Evolutionary conservation across 768 basidiomycete species (phyloP), one percentile per base, ranked within the genome.

Genomic region (Rhizopogon vesiculosus): DNA sequence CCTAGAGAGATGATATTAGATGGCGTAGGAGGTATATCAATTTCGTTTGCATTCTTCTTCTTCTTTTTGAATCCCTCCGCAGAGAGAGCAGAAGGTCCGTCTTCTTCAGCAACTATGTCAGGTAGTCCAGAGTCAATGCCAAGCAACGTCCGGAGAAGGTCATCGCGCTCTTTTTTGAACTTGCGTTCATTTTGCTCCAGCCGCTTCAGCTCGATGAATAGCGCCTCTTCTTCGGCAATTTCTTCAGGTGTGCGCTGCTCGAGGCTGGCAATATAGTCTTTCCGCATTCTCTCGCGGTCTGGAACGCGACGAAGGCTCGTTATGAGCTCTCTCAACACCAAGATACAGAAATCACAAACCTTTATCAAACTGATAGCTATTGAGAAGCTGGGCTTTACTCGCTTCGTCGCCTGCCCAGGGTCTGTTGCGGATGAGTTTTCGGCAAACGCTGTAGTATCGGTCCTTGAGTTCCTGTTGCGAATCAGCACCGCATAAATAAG

Each of bases 161-260:
- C 91, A 55, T 97, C 93, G 16, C 94, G 78, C 18, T 97, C 93
- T 60, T 83, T 84, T 72, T 88, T 89, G 76, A 94, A 98, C 52
- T 80, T 80, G 33, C 88, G 81, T 67, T 97, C 94, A 57, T 80
- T 91, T 72, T 98, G 96, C 67, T 98, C 95, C 49, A 99, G 79
- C n/a, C 92, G 85, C 66, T 95, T 94, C 49, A 96, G 81, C 69
- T 98, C 93, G 59, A 98, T 74, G 71, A 91, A 98, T 3, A 99
- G 77, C 7, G 92, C 89, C 63, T 98, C 95, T 76, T 98, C 97
- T 68, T 99, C 95, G 16, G 87, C 88, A 43, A 96, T 87, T 72
- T 98, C 92, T 48, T 89, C 85, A 4, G 86, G 80, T 0, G 93
- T 89, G n/a, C 96, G 86, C 55, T 81, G 84, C 72, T 94, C 91